Evolutionary conservation across 1,284 basidiomycete species (phyloP).

Genomic region (Chalciporus piperatoides): DNA sequence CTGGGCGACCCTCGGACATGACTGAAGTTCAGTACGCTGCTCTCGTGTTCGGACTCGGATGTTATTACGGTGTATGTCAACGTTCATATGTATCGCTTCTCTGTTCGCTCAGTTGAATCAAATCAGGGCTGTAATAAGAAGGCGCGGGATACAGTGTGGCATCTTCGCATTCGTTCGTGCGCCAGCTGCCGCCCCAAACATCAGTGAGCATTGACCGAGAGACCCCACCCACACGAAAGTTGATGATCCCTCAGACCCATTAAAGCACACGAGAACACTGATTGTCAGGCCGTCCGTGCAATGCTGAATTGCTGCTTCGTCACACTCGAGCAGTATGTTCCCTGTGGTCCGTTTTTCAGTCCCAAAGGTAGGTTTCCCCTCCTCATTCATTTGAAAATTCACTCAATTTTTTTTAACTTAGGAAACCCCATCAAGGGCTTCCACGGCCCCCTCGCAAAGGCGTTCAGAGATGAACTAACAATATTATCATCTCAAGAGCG

Average conservation of each 20-base stretch:
- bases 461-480: conserved; percentile 18
- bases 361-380: conserved; percentile 18
- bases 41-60: conserved; percentile 31
- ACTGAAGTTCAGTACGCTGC: conserved; percentile 34
- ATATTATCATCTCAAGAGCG: conserved; percentile 14
- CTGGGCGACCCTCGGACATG: conserved; percentile 31
- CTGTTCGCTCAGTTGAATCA: conserved; percentile 3
- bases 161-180: conserved; percentile 31
- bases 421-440: conserved; percentile 27
- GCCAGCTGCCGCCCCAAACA: conserved; percentile 25
- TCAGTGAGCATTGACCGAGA: conserved; percentile 18
- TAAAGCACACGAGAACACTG: conserved; percentile 12
- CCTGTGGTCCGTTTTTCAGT: conserved; percentile 27
- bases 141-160: conserved; percentile 31
- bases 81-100: not conserved
- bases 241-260: conserved; percentile 17
- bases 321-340: conserved; percentile 23
- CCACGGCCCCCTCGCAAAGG: conserved; percentile 18
- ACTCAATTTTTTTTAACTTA: conserved; percentile 12
- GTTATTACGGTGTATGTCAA: conserved; percentile 25
- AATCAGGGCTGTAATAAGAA: conserved; percentile 27
- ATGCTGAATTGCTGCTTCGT: conserved; percentile 14
- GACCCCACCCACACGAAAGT: not conserved
- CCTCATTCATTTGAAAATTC: not conserved
- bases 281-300: conserved; percentile 10